phyloP scores from a whole-genome alignment of 176 grass and related monocot species.

The Thalia dealbata region DNA sequence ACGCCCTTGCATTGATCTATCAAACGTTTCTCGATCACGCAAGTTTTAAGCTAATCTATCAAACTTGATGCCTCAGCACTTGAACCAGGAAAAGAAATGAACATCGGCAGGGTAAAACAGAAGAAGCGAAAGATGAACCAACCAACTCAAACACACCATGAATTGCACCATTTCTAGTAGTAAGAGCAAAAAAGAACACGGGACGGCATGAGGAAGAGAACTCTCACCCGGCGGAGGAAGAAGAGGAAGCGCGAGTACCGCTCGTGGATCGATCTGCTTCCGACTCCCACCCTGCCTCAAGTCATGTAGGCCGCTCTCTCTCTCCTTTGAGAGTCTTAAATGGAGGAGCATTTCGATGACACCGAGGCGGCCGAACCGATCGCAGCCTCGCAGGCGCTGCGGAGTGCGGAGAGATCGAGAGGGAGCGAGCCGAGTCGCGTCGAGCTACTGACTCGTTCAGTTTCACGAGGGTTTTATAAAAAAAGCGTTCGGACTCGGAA shows the following conservation, averaged over 20 bases:
- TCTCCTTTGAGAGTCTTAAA: background rate
- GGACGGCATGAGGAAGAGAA: background rate
- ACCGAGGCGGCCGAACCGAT: constrained; percentile 1
- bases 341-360: background rate
- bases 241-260: background rate
- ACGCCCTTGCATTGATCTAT: background rate
- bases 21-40: background rate
- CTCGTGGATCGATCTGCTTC: background rate
- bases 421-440: background rate
- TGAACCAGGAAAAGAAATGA: background rate
- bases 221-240: background rate
- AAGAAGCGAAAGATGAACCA: background rate
- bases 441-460: background rate
- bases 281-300: too few relatives aligned
- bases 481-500: background rate
- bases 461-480: background rate
- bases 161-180: background rate
- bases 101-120: background rate
- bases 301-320: too few relatives aligned
- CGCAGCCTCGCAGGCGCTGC: background rate
- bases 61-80: background rate
- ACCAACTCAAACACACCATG: background rate
- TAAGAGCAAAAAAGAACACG: background rate
- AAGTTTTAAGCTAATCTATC: background rate
- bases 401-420: constrained; percentile 12